Evolutionary conservation across 768 basidiomycete genomes (phyloP).

Genomic region (Termitomyces sp.): DNA sequence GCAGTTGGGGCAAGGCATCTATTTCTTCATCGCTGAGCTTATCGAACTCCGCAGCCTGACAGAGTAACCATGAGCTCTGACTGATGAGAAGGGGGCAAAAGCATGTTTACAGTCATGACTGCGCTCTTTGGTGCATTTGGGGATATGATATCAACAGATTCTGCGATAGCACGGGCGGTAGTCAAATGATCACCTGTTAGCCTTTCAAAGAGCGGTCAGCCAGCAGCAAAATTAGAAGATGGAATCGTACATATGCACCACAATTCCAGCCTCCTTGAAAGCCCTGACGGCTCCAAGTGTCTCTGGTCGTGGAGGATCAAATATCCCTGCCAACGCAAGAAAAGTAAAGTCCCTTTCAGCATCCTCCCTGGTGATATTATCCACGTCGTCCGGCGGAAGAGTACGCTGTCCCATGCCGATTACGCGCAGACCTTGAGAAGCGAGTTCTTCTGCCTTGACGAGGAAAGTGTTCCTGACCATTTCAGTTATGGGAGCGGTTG

Average conservation of each 20-base stretch:
- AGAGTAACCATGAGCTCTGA: neutral
- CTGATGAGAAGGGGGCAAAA: neutral
- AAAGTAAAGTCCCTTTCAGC: slow-evolving; percentile 43
- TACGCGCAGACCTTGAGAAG: slow-evolving; percentile 34
- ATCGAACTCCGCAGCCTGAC: slow-evolving; percentile 41
- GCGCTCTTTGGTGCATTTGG: slow-evolving; percentile 32
- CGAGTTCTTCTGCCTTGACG: slow-evolving; percentile 30
- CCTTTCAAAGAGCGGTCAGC: slow-evolving; percentile 24
- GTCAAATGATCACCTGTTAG: slow-evolving; percentile 48
- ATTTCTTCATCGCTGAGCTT: slow-evolving; percentile 47
- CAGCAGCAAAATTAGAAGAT: neutral
- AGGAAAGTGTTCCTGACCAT: slow-evolving; percentile 21
- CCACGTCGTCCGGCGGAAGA: slow-evolving; percentile 15
- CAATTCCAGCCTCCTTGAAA: slow-evolving; percentile 46
- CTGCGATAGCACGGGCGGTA: slow-evolving; percentile 48
- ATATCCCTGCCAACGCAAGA: slow-evolving; percentile 50
- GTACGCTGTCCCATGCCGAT: slow-evolving; percentile 28
- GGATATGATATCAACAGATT: slow-evolving; percentile 39
- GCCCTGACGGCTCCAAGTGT: slow-evolving; percentile 44
- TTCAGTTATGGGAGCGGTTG: slow-evolving; percentile 22
- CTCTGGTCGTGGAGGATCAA: slow-evolving; percentile 52
- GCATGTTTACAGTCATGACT: slow-evolving; percentile 26
- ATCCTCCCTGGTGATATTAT: slow-evolving; percentile 30
- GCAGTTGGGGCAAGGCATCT: slow-evolving; percentile 41
- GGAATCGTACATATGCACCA: slow-evolving; percentile 32